Evolutionary conservation across 306 rosid genomes (phyloP).

Genomic region (Ammopiptanthus mongolicus): DNA sequence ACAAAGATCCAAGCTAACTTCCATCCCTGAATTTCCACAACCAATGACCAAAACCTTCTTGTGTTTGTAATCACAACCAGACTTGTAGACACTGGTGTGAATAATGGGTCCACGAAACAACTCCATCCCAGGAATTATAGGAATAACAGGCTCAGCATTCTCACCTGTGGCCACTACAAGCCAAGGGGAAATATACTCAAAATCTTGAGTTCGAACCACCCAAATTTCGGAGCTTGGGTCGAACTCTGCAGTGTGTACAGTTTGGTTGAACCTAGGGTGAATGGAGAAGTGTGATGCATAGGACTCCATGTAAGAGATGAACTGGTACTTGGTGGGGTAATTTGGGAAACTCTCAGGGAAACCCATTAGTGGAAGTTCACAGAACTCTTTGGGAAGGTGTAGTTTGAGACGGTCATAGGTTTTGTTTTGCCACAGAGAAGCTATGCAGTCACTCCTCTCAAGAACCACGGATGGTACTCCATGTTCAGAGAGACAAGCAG

Average conservation of each 20-base stretch:
- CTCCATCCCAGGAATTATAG: constrained; percentile 54
- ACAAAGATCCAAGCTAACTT: constrained; percentile 90
- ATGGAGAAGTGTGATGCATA: constrained; percentile 65
- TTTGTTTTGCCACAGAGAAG: constrained; percentile 71
- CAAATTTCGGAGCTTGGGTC: constrained; percentile 37
- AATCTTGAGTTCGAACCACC: constrained; percentile 54
- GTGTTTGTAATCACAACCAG: constrained; percentile 51
- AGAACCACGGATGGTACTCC: constrained; percentile 53
- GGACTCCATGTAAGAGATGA: constrained; percentile 71
- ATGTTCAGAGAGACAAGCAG: constrained; percentile 65
- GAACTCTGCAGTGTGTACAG: constrained; percentile 48
- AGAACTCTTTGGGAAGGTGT: constrained; percentile 78
- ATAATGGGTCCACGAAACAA: constrained; percentile 40
- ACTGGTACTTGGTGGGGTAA: constrained; percentile 75
- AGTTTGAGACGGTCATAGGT: constrained; percentile 89
- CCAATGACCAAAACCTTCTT: constrained; percentile 76
- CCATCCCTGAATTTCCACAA: constrained; percentile 99
- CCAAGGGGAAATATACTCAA: constrained; percentile 55
- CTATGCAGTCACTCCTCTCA: constrained; percentile 64
- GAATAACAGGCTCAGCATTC: constrained; percentile 78
- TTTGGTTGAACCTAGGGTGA: constrained; percentile 59
- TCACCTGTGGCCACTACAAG: constrained; percentile 86
- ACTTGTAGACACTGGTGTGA: constrained; percentile 63
- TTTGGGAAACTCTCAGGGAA: constrained; percentile 67
- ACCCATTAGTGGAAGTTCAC: constrained; percentile 65